Evolutionary conservation across 768 basidiomycete genomes (phyloP).

Genomic region (Suillus ampliporus): DNA sequence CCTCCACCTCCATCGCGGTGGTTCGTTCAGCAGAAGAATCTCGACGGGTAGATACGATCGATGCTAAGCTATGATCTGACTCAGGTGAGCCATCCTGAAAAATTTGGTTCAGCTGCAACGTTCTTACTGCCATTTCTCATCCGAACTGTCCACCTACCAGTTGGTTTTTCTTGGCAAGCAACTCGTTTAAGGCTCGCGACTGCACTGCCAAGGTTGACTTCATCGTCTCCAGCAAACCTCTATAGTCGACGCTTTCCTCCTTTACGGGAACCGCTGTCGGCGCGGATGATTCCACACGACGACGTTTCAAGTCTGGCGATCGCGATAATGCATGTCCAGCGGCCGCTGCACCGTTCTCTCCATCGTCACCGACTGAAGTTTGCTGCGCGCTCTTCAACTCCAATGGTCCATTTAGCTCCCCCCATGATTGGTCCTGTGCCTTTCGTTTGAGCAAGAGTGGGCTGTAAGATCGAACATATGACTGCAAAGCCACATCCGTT

Average conservation of each 20-base stretch:
- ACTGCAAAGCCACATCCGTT: constrained; percentile 29
- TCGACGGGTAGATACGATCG: constrained; percentile 18
- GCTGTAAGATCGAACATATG: constrained; percentile 20
- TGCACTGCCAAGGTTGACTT: constrained; percentile 56
- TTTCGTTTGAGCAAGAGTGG: constrained; percentile 18
- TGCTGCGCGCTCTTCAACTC: background rate
- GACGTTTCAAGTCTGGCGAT: constrained; percentile 22
- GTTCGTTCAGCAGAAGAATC: constrained; percentile 18
- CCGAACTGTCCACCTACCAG: constrained; percentile 38
- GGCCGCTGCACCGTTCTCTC: background rate
- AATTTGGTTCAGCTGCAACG: constrained; percentile 22
- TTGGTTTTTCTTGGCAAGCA: constrained; percentile 51
- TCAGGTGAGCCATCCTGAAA: constrained; percentile 22
- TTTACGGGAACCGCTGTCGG: constrained; percentile 19
- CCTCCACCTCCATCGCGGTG: background rate
- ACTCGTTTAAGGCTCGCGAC: constrained; percentile 41
- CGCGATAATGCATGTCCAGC: background rate
- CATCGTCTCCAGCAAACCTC: constrained; percentile 49
- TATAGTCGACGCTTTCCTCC: constrained; percentile 30
- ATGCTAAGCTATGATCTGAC: constrained; percentile 14
- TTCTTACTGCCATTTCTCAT: background rate
- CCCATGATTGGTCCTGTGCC: background rate
- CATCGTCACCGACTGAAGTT: background rate
- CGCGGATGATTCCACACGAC: constrained; percentile 17
- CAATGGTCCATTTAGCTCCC: background rate